Conservation (phyloP, 164 flowering plant species). For the Paratinospora sagittata region DNA sequence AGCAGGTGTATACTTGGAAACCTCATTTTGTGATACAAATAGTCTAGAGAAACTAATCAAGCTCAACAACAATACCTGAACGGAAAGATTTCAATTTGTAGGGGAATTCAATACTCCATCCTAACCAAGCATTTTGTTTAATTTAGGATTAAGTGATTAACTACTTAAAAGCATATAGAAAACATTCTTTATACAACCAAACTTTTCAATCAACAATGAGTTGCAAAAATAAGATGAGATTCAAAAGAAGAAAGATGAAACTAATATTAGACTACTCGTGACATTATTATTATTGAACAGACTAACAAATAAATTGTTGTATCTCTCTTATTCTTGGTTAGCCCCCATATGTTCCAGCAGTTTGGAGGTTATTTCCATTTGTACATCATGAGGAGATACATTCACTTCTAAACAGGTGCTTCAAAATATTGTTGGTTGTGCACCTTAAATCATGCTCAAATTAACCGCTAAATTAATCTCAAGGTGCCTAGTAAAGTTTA, state of each 20-base stretch:
- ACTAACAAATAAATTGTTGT: background rate
- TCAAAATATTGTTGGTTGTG: background rate
- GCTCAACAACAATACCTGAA: constrained; percentile 24
- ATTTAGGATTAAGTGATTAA: constrained; percentile 13
- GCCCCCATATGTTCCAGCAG: background rate
- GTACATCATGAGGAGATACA: background rate
- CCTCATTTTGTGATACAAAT: background rate
- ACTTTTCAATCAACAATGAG: background rate
- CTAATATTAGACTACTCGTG: background rate
- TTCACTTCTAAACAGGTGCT: background rate
- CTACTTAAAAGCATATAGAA: constrained; percentile 1
- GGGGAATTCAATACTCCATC: constrained; percentile 22
- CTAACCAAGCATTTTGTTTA: constrained; percentile 24
- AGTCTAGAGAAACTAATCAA: constrained; percentile 6
- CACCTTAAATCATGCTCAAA: background rate
- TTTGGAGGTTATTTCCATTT: background rate
- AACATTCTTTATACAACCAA: background rate
- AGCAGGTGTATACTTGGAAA: constrained; percentile 76
- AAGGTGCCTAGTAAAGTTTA: background rate
- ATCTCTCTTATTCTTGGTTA: background rate
- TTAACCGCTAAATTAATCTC: background rate
- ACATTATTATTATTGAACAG: background rate
- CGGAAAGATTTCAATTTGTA: constrained; percentile 20
- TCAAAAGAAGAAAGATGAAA: background rate
- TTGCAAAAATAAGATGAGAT: background rate